Evolutionary conservation across 108 stramenopile genomes (phyloP).

Genomic region (Conticribra guillardii): DNA sequence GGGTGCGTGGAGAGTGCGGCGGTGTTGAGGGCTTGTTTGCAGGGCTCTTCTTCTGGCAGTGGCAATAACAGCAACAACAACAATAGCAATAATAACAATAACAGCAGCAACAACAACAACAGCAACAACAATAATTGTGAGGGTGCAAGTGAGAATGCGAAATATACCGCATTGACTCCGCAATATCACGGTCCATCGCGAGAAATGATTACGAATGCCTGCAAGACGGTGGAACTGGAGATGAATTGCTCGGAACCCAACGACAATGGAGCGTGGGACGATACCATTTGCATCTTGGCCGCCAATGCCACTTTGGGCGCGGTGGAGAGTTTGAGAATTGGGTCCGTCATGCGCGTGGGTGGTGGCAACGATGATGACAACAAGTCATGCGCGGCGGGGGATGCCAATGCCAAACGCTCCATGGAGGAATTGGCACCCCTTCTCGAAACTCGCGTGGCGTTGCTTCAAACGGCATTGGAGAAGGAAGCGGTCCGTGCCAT

Average conservation of each 20-base stretch:
- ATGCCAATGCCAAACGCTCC: background rate
- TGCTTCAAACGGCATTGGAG: slow-evolving; percentile 29
- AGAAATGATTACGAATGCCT: slow-evolving; percentile 33
- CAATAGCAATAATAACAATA: background rate
- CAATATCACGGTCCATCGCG: slow-evolving; percentile 60
- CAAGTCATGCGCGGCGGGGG: background rate
- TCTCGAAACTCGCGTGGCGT: slow-evolving; percentile 19
- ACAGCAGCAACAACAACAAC: background rate
- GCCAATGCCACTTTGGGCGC: slow-evolving; percentile 4
- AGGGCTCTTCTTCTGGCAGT: slow-evolving; percentile 30
- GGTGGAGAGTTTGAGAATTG: slow-evolving; percentile 10
- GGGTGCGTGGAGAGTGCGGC: slow-evolving; percentile 57
- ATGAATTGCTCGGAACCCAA: slow-evolving; percentile 51
- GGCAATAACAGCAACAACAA: background rate
- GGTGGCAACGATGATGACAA: background rate
- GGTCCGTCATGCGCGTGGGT: slow-evolving; percentile 16
- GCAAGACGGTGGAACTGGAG: slow-evolving; percentile 63
- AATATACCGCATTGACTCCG: slow-evolving; percentile 44
- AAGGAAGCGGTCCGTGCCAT: slow-evolving; percentile 37
- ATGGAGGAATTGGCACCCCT: slow-evolving; percentile 18
- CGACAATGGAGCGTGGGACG: slow-evolving; percentile 27
- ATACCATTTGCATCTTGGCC: slow-evolving; percentile 49
- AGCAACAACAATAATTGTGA: background rate
- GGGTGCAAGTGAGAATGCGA: background rate
- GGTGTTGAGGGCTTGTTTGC: slow-evolving; percentile 47